Evolutionary conservation across 2,329 filamentous ascomycete genomes (phyloP), one percentile per base, ranked within the genome.

Genomic region (Clarireedia sp.): DNA sequence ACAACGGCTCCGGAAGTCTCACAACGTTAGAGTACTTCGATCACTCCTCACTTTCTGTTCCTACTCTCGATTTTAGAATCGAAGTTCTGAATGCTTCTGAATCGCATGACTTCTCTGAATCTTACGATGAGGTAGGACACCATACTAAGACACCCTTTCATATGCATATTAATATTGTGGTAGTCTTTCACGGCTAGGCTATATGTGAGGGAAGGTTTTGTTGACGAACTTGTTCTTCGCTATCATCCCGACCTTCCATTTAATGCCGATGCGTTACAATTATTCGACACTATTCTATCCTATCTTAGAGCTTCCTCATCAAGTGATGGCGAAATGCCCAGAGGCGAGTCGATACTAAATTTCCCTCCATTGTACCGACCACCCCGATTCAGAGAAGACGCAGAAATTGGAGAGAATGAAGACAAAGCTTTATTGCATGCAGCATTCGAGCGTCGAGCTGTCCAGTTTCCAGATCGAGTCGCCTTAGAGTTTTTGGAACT

Each of bases 401-500:
- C 5, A 16, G 23, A 10, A 9, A 10, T 41, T 43, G 21, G 24
- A 17, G 17, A 51, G 19, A 29, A 9, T 40, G 12, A 24, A 7
- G 40, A 21, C 29, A 24, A 23, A 29, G 12, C 23, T 43, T 8
- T 53, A 16, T 24, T 53, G 16, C 50, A 53, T 14, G 36, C 40
- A 10, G 40, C 26, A 12, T 53, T 47, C n/a, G 50, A 53, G 41
- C 40, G 50, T 33, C 26, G 17, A n/a, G 43, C 37, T 3, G 8
- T 19, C 10, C 50, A 45, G 37, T 19, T 43, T 24, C 50, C 50
- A 17, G n/a, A 53, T 6, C 40, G 50, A 46, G 26, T 47, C 29
- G 50, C 50, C 6, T 51, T 51, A 10, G 24, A 51, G 43, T 43
- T 51, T 14, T n/a, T 53, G 14, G 40, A 46, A 38, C 46, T 41